Base-by-base conservation (phyloP, 352 stramenopile species). In the Phytophthora kernoviae region DNA sequence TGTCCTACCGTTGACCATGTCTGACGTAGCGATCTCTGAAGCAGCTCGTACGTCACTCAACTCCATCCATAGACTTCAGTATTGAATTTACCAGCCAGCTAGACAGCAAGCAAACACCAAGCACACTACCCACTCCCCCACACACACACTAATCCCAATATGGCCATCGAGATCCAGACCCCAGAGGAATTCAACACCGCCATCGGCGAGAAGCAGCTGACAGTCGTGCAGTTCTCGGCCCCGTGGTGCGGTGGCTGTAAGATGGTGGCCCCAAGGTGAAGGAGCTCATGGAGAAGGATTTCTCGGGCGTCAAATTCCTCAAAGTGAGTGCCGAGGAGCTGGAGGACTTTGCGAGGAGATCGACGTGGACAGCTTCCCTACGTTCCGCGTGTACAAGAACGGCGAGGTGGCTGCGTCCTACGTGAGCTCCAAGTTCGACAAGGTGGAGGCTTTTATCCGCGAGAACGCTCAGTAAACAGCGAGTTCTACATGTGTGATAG, bases 241-340 rank as follows among this genome's bases (percentile, higher is more conserved):
- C 75, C 79, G 30, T 93, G 81, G 81, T 93, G 84, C 70, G 84
- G 84, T 49, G 74, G 78, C 55, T 93, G 84, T 72, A 90, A 90
- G 70, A 76, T 81, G 58, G 77, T 91, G 44, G 78, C 77, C 15
- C 84, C 9, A 72, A 82, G 36, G 75, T 93, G 43, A 68, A 60
- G 20, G 73, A 84, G 68, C 70, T 93, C 24, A 79, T 81, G 49
- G 71, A 83, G 47, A 24, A 30, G 5, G 77, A 89, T 45, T 77
- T 90, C 51, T 21, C 70, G 32, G 30, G 60, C 46, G 75, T 85
- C 65, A 65, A 82, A 37, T 93, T 90, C 52, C 39, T 89, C 49
- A 91, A 93, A 60, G 68, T 91, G 41, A 81, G 74, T 45, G 80
- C 80, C 5, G 82, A 86, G 40, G 78, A 90, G 48, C 63, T 93